Percentiles rank a stretch among this genome's conserved stretches.
These are phyloP conservation scores for Gynostemma pentaphyllum DNA, from an alignment of 306 rosid species.

Conservation along the genomic window DNA sequence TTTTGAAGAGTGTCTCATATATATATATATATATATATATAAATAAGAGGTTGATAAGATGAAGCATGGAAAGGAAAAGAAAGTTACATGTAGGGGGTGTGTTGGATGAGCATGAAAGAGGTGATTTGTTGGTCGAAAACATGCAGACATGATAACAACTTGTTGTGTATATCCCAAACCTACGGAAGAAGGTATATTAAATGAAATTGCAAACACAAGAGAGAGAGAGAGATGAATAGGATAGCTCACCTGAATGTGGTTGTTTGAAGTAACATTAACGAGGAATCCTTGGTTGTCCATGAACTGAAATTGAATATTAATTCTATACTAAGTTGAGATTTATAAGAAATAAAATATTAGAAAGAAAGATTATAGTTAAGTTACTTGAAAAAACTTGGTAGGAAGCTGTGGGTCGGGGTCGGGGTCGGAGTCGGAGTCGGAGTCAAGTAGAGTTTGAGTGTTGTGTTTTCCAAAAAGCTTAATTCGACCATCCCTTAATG, in stretches of 20 bases:
- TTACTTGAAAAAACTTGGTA: slow-evolving; percentile 72
- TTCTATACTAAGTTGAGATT: no score
- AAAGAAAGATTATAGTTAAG: background rate
- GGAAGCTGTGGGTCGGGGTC: no score
- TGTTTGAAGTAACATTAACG: slow-evolving; percentile 44
- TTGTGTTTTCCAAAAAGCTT: slow-evolving; percentile 71
- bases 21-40: no score
- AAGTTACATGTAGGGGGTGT: slow-evolving; percentile 55
- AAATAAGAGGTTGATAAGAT: no score
- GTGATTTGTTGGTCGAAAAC: slow-evolving; percentile 47
- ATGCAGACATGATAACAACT: slow-evolving; percentile 34
- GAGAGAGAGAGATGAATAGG: no score
- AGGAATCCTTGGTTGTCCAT: slow-evolving; percentile 61
- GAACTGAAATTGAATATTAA: slow-evolving; percentile 39
- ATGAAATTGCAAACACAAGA: background rate
- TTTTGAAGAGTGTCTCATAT: slow-evolving; percentile 2
- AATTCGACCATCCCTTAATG: slow-evolving; percentile 83
- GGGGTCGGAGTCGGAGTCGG: no score
- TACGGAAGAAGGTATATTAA: slow-evolving; percentile 11
- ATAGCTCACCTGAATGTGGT: slow-evolving; percentile 78
- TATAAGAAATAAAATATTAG: no score
- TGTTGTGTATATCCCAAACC: slow-evolving; percentile 84
- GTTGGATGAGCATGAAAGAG: slow-evolving; percentile 43
- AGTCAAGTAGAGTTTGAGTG: slow-evolving; percentile 59
- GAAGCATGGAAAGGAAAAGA: background rate